phyloP scores from a whole-genome alignment of 2,329 filamentous ascomycete genomes.

The Fusarium virguliforme region DNA sequence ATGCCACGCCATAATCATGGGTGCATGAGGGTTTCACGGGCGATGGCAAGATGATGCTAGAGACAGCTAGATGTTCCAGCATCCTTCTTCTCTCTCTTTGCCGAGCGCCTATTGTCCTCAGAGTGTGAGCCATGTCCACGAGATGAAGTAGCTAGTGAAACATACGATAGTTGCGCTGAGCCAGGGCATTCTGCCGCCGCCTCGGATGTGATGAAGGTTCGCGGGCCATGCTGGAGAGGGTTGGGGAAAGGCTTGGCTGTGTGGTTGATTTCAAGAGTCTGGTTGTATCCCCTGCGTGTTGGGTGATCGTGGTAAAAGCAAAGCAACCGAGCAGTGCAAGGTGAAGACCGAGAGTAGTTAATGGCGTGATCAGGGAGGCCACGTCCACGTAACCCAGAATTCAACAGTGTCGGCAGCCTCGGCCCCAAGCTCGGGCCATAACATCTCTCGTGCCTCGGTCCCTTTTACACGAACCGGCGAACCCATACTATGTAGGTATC shows the following conservation, averaged over 20 bases:
- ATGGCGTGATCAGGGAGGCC: constrained; percentile 2
- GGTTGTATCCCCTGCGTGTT: neutral
- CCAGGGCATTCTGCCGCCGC: constrained; percentile 11
- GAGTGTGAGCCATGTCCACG: neutral
- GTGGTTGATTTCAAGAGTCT: constrained; percentile 5
- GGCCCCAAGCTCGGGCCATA: neutral
- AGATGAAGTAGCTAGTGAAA: neutral
- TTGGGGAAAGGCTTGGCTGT: neutral
- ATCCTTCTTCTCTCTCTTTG: constrained; percentile 2
- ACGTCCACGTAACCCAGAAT: neutral
- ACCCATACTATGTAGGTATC: neutral
- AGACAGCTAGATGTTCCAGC: constrained; percentile 2
- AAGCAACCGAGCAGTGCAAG: neutral
- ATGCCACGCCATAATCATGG: neutral
- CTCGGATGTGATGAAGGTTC: neutral
- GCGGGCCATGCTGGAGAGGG: neutral
- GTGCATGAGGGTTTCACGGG: neutral
- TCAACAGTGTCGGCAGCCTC: neutral
- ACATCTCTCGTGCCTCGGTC: neutral
- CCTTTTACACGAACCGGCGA: neutral
- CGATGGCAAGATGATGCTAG: constrained; percentile 3
- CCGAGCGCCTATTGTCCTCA: neutral
- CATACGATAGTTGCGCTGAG: constrained; percentile 5
- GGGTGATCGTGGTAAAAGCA: neutral
- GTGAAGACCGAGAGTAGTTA: neutral